Conservation (phyloP, 371 early-diverging fungal genomes). For the Apophysomyces elegans region DNA sequence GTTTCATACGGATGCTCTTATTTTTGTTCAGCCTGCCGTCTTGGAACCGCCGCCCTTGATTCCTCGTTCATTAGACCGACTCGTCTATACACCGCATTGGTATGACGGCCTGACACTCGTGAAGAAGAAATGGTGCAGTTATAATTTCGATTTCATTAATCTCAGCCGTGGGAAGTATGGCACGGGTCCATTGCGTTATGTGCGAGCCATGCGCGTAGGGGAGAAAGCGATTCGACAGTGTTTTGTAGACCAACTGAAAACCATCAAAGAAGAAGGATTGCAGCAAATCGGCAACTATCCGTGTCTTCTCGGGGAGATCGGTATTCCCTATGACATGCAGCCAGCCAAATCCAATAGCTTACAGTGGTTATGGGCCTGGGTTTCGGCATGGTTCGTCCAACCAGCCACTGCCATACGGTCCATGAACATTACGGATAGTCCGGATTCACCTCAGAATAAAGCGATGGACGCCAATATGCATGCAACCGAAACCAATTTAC, state of each 20-base stretch:
- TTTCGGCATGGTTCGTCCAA: neutral
- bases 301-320: constrained; percentile 72
- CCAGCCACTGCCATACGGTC: neutral
- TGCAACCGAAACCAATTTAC: constrained; percentile 64
- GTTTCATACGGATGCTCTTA: constrained; percentile 53
- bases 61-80: constrained; percentile 41
- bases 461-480: constrained; percentile 74
- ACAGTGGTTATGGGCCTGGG: neutral
- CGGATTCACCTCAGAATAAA: constrained; percentile 58
- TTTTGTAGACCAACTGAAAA: constrained; percentile 61
- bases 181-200: constrained; percentile 49
- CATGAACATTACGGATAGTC: constrained; percentile 15
- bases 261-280: constrained; percentile 58
- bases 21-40: constrained; percentile 75
- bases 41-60: constrained; percentile 60
- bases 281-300: constrained; percentile 56
- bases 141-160: constrained; percentile 70
- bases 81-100: constrained; percentile 79
- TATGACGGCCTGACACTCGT: constrained; percentile 76
- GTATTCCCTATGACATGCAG: constrained; percentile 77
- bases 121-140: constrained; percentile 69
- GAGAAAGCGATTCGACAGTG: constrained; percentile 61
- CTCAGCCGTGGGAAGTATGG: constrained; percentile 67
- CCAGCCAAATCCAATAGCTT: constrained; percentile 13
- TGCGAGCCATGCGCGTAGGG: constrained; percentile 64